phyloP scores from a whole-genome alignment of 1,284 basidiomycete genomes.

The Athelia psychrophila region DNA sequence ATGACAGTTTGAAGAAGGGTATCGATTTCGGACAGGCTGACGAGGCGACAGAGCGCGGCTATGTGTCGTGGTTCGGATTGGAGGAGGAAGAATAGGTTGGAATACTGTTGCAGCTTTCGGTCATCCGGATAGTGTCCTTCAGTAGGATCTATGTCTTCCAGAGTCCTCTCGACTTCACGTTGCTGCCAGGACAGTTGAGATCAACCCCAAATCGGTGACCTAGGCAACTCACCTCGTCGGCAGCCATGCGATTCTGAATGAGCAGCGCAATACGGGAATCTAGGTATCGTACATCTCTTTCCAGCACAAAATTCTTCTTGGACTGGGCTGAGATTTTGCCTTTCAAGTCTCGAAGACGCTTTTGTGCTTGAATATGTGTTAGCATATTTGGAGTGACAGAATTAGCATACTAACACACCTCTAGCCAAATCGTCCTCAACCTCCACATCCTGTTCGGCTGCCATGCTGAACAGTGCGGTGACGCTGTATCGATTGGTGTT shows the following conservation, averaged over 20 bases:
- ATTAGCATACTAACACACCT: slow-evolving; percentile 51
- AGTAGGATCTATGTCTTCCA: slow-evolving; percentile 92
- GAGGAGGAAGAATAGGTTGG: slow-evolving; percentile 97
- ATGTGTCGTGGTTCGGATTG: slow-evolving; percentile 98
- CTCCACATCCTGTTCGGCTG: slow-evolving; percentile 97
- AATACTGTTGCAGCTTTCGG: slow-evolving; percentile 92
- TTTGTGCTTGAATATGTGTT: slow-evolving; percentile 68
- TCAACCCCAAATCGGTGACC: neutral
- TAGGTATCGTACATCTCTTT: slow-evolving; percentile 97
- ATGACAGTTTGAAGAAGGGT: slow-evolving; percentile 99
- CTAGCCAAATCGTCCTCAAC: slow-evolving; percentile 96
- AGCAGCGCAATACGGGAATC: slow-evolving; percentile 97
- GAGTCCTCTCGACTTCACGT: slow-evolving; percentile 90
- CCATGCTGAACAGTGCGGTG: slow-evolving; percentile 95
- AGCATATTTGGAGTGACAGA: neutral
- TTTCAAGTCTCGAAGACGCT: slow-evolving; percentile 93
- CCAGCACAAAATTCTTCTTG: slow-evolving; percentile 99
- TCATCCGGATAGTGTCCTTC: slow-evolving; percentile 93
- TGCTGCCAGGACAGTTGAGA: slow-evolving; percentile 46
- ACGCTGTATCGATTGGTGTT: slow-evolving; percentile 97
- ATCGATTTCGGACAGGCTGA: slow-evolving; percentile 95
- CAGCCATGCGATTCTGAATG: slow-evolving; percentile 97
- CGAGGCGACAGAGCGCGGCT: slow-evolving; percentile 94
- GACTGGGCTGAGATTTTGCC: slow-evolving; percentile 97
- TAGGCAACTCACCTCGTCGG: slow-evolving; percentile 77